Evolutionary conservation across 2,329 filamentous ascomycete genomes (phyloP), one percentile per base, ranked within the genome.

Genomic region (Mollisia scopiformis): DNA sequence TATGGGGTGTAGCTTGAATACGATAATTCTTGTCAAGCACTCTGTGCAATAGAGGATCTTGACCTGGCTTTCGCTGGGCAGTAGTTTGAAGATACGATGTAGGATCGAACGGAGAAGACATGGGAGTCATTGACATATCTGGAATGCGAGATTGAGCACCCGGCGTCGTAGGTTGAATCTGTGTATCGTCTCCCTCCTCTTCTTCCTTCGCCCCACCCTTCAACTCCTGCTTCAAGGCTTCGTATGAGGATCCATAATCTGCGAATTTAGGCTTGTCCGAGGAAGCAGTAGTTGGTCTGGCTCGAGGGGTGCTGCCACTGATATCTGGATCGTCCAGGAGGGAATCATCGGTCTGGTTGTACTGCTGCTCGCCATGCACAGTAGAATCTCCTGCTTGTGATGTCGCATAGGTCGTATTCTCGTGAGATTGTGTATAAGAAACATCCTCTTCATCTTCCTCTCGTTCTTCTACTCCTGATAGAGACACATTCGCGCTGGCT

Each of bases 21-120:
- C 94, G 91, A 79, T 96, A 99, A 60, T 91, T 97, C 77, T 96
- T 97, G 80, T 98, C 93, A 5, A 96, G 85, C n/a, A 98, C 83
- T 61, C 90, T 91, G 75, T 98, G 94, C 41, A 99, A 83, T 8
- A 98, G 81, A 2, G 91, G 91, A 72, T 97, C 92, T 62, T 87
- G 85, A 69, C 77, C 75, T 37, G 63, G 64, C 53, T 62, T 57
- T 31, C 67, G 72, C 30, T 74, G 61, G 59, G 74, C 73, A 19
- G 43, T 47, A 70, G 77, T 67, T 67, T 76, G 61, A 67, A 80
- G 74, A 73, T 73, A 69, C 25, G 75, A 73, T 69, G 79, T 75
- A 71, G 80, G 77, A 76, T 86, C 67, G 72, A 87, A 74, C 78
- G 88, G 75, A 35, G 84, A 80, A 2, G 84, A 85, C 14, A 79